Percentiles rank a stretch among this genome's conserved stretches.
Evolutionary conservation across 1,284 basidiomycete species (phyloP).

Genomic region (Singerocomus inundabilis): DNA sequence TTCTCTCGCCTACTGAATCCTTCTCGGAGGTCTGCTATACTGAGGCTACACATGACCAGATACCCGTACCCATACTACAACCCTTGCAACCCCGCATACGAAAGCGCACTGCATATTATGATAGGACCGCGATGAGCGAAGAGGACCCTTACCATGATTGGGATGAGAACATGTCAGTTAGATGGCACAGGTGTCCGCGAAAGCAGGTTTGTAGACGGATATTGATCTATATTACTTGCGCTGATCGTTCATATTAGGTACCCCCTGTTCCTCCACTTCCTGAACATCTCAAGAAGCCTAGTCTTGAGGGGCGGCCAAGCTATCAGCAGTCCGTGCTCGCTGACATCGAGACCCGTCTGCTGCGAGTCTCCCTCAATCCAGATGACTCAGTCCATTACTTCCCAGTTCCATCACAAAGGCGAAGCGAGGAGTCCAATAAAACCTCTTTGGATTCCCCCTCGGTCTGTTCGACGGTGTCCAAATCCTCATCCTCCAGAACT

Average conservation of each 20-base stretch:
- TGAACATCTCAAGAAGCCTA: conserved; percentile 24
- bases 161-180: conserved; percentile 35
- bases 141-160: conserved; percentile 36
- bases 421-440: conserved; percentile 30
- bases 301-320: conserved; percentile 20
- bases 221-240: not conserved
- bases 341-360: conserved; percentile 29
- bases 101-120: conserved; percentile 27
- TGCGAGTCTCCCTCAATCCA: conserved; percentile 27
- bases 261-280: conserved; percentile 31
- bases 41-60: conserved; percentile 33
- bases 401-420: conserved; percentile 34
- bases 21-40: conserved; percentile 35
- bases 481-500: conserved; percentile 24
- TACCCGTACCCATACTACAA: conserved; percentile 28
- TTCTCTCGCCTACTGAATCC: conserved; percentile 35
- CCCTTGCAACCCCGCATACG: conserved; percentile 35
- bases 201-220: conserved; percentile 25
- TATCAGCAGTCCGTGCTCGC: conserved; percentile 34
- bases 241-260: conserved; percentile 20
- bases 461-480: conserved; percentile 22
- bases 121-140: conserved; percentile 35
- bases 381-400: conserved; percentile 35
- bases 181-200: conserved; percentile 1
- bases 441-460: conserved; percentile 34